Evolutionary conservation across 208 protist species (phyloP).

Genomic region (Lotmaria passim): DNA sequence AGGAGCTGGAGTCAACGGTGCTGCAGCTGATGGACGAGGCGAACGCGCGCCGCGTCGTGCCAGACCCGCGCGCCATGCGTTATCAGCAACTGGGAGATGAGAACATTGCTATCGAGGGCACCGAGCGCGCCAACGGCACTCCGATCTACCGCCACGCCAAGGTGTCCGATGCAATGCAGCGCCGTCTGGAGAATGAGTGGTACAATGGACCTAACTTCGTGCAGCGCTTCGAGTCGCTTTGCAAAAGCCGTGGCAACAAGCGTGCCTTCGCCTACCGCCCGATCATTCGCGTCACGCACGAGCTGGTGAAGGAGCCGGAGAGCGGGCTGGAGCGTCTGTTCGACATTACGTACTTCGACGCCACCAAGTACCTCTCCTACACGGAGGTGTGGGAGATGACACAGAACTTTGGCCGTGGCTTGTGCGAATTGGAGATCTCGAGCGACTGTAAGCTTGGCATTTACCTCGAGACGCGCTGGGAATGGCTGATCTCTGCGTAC

Average conservation of each 20-base stretch:
- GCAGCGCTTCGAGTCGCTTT: conserved; percentile 50
- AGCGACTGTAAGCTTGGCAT: conserved; percentile 55
- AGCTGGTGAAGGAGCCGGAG: conserved; percentile 47
- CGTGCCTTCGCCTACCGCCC: conserved; percentile 65
- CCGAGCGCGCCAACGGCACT: conserved; percentile 39
- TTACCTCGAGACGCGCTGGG: conserved; percentile 84
- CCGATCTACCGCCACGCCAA: conserved; percentile 47
- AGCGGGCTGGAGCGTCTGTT: conserved; percentile 55
- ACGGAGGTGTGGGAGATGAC: conserved; percentile 44
- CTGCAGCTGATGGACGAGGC: conserved; percentile 46
- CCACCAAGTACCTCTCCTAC: conserved; percentile 48
- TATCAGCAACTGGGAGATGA: conserved; percentile 32
- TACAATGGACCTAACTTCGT: conserved; percentile 53
- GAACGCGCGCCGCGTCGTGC: conserved; percentile 40
- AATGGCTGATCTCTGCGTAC: conserved; percentile 80
- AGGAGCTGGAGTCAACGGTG: conserved; percentile 51
- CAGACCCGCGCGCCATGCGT: conserved; percentile 33
- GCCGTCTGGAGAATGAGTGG: conserved; percentile 42
- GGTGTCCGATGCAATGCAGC: conserved; percentile 50
- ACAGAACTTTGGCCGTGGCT: conserved; percentile 56
- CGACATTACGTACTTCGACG: conserved; percentile 53
- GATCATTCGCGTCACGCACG: conserved; percentile 45
- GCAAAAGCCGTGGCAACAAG: conserved; percentile 26
- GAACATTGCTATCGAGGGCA: conserved; percentile 24
- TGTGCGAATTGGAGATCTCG: conserved; percentile 50